Evolutionary conservation across 805 yeast genomes (phyloP).

Genomic region (Nadsonia fulvescens): DNA sequence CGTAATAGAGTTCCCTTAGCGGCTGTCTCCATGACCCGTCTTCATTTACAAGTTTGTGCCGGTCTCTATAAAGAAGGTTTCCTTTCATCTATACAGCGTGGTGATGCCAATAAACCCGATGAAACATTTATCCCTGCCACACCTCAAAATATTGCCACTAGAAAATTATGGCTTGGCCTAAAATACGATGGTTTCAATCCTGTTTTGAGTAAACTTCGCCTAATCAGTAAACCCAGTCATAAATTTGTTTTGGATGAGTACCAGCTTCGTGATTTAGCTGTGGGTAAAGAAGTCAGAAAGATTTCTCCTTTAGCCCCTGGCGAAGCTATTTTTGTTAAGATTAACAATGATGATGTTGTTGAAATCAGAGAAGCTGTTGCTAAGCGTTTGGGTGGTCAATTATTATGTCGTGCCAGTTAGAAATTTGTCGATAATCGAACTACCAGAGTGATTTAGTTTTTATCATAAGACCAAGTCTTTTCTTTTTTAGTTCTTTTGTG

Average conservation of each 20-base stretch:
- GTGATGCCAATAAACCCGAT: conserved; percentile 77
- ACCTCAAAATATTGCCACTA: conserved; percentile 66
- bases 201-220: conserved; percentile 49
- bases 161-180: conserved; percentile 82
- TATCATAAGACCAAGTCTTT: not conserved
- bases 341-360: conserved; percentile 30
- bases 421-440: too few species aligned
- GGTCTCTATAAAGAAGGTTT: conserved; percentile 87
- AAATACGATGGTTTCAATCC: conserved; percentile 72
- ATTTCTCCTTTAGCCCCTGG: conserved; percentile 78
- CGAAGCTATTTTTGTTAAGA: conserved; percentile 59
- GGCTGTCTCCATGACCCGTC: conserved; percentile 62
- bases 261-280: conserved; percentile 56
- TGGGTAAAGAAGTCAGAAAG: conserved; percentile 57
- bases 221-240: conserved; percentile 76
- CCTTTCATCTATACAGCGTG: conserved; percentile 65
- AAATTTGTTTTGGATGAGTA: conserved; percentile 41
- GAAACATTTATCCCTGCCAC: conserved; percentile 39
- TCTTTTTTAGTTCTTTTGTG: not conserved
- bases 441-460: conserved; percentile 3
- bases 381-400: conserved; percentile 53
- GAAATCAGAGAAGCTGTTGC: conserved; percentile 79
- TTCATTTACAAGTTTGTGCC: conserved; percentile 68
- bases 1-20: conserved; percentile 59
- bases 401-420: conserved; percentile 48